Percentiles rank a stretch among this genome's conserved stretches.
Conservation (phyloP, 2,329 filamentous ascomycete species). For the Trematosphaeria pertusa region DNA sequence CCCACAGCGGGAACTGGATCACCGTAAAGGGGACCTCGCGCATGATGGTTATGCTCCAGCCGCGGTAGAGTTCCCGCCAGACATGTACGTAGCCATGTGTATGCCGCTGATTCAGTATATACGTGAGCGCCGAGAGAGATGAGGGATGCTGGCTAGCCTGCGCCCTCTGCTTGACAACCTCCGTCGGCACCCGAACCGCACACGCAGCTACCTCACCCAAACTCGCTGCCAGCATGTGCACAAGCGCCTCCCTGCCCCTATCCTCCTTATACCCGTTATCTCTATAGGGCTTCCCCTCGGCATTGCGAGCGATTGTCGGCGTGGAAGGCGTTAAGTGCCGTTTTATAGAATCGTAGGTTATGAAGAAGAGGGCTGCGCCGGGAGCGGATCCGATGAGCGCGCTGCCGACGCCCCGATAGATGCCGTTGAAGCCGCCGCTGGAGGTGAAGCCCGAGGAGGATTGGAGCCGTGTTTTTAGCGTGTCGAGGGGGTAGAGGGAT, state of each 20-base stretch:
- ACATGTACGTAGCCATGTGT: slow-evolving; percentile 62
- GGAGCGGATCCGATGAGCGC: slow-evolving; percentile 91
- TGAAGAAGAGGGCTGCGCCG: slow-evolving; percentile 96
- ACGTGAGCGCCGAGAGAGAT: slow-evolving; percentile 69
- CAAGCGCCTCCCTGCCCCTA: slow-evolving; percentile 39
- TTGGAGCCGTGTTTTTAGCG: slow-evolving; percentile 96
- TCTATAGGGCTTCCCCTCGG: slow-evolving; percentile 36
- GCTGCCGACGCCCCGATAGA: slow-evolving; percentile 91
- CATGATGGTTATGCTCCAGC: slow-evolving; percentile 91
- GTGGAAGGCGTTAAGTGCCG: slow-evolving; percentile 27
- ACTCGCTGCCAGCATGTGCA: slow-evolving; percentile 84
- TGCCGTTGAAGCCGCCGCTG: slow-evolving; percentile 85
- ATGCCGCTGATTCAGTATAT: slow-evolving; percentile 63
- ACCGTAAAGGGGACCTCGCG: slow-evolving; percentile 97
- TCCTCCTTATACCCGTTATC: slow-evolving; percentile 14
- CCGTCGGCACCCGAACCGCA: slow-evolving; percentile 89
- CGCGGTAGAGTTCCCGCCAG: slow-evolving; percentile 85
- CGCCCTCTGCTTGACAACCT: slow-evolving; percentile 95
- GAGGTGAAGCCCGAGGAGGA: slow-evolving; percentile 78
- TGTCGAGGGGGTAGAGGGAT: slow-evolving; percentile 96
- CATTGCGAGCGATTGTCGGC: slow-evolving; percentile 25
- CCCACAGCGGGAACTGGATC: slow-evolving; percentile 97
- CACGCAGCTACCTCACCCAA: slow-evolving; percentile 92
- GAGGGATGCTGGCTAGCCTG: slow-evolving; percentile 84
- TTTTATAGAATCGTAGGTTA: slow-evolving; percentile 82